Percentiles rank a stretch among this genome's conserved stretches.
Evolutionary conservation across 441 rosid genomes (phyloP).

Genomic region (Populus tomentosa): DNA sequence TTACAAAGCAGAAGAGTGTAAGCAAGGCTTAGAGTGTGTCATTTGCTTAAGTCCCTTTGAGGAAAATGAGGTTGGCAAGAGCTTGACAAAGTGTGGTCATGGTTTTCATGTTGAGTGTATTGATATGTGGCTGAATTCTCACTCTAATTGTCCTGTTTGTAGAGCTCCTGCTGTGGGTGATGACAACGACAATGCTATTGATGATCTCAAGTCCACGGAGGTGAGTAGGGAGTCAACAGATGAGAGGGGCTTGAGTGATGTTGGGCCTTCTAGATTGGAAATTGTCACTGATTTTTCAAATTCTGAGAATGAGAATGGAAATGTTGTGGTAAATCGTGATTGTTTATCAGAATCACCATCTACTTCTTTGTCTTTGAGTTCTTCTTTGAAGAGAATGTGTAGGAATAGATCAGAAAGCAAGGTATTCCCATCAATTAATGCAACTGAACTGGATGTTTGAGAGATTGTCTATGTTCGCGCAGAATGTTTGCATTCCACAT

Average conservation of each 20-base stretch:
- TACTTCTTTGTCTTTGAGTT: conserved; percentile 24
- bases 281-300: conserved; percentile 18
- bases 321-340: conserved; percentile 15
- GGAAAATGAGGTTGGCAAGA: conserved; percentile 56
- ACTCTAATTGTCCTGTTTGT: conserved; percentile 64
- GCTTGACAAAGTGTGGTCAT: conserved; percentile 56
- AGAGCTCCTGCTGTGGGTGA: conserved; percentile 41
- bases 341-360: conserved; percentile 23
- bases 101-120: conserved; percentile 54
- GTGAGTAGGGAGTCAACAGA: conserved; percentile 14
- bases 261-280: conserved; percentile 20
- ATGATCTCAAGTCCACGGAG: conserved; percentile 13
- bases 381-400: conserved; percentile 66
- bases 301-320: conserved; percentile 12
- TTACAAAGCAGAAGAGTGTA: conserved; percentile 21
- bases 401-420: conserved; percentile 54
- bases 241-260: conserved; percentile 10
- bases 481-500: neutral
- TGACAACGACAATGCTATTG: conserved; percentile 10
- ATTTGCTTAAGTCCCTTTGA: conserved; percentile 62
- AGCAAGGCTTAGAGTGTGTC: conserved; percentile 48
- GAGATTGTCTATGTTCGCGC: neutral
- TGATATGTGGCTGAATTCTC: conserved; percentile 26
- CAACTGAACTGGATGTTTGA: conserved; percentile 14
- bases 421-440: conserved; percentile 37